Evolutionary conservation across 805 yeast species (phyloP).

Genomic region (Saturnispora gosingensis): DNA sequence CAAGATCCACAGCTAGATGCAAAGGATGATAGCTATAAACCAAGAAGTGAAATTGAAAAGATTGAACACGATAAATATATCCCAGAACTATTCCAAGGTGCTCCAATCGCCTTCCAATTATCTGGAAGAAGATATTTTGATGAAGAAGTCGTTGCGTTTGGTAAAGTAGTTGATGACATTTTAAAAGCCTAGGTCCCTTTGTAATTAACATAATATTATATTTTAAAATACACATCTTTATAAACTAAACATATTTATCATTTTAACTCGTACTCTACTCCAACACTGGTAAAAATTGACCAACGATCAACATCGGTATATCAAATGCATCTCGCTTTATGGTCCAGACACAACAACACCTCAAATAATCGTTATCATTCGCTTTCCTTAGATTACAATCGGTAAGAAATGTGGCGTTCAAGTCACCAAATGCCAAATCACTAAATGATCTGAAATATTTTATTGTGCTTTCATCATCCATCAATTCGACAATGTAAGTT

Average conservation of each 20-base stretch:
- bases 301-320: constrained; percentile 75
- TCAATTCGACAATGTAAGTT: constrained; percentile 65
- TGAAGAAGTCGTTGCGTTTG: constrained; percentile 42
- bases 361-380: constrained; percentile 31
- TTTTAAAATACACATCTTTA: not conserved
- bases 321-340: constrained; percentile 77
- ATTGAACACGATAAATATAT: constrained; percentile 39
- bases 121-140: constrained; percentile 46
- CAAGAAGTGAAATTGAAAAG: constrained; percentile 39
- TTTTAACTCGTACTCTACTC: constrained; percentile 13
- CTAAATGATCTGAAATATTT: constrained; percentile 67
- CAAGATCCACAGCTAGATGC: constrained; percentile 44
- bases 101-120: constrained; percentile 48
- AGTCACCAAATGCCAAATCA: constrained; percentile 59
- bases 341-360: constrained; percentile 78
- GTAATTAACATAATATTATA: not conserved
- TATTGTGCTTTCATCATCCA: constrained; percentile 71
- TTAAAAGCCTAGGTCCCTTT: constrained; percentile 12
- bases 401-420: constrained; percentile 43
- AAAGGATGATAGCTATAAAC: constrained; percentile 33
- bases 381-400: constrained; percentile 37
- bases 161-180: constrained; percentile 24
- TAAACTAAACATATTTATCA: not conserved
- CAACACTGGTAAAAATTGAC: constrained; percentile 67
- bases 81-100: constrained; percentile 40